Conservation (phyloP, 2,329 filamentous ascomycete species). For the Monilinia aucupariae region DNA sequence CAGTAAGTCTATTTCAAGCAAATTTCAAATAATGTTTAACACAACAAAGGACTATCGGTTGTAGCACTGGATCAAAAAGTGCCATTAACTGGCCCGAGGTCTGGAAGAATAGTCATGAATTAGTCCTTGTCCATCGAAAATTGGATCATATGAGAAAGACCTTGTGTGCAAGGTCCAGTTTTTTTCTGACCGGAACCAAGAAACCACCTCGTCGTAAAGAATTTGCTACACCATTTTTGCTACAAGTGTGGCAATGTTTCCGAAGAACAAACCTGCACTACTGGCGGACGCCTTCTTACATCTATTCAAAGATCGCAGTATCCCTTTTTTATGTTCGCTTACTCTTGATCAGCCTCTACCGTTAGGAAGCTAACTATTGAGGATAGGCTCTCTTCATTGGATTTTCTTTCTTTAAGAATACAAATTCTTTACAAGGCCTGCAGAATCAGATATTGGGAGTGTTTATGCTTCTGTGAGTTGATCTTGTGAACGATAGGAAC, state of each 20-base stretch:
- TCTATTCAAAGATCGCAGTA: constrained; percentile 30
- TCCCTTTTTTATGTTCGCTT: constrained; percentile 39
- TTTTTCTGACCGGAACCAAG: constrained; percentile 34
- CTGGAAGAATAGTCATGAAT: constrained; percentile 51
- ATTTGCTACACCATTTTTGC: constrained; percentile 55
- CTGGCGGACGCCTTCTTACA: constrained; percentile 61
- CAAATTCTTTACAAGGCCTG: constrained; percentile 54
- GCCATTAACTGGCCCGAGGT: constrained; percentile 58
- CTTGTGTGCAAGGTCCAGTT: constrained; percentile 28
- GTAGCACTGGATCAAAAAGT: constrained; percentile 51
- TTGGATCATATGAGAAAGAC: constrained; percentile 46
- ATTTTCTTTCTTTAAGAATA: constrained; percentile 64
- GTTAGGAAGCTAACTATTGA: neutral
- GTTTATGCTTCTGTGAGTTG: constrained; percentile 59
- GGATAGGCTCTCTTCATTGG: constrained; percentile 53
- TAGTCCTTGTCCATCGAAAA: constrained; percentile 38
- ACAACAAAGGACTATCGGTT: constrained; percentile 44
- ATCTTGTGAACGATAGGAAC: neutral
- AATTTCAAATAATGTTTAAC: neutral
- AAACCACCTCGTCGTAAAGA: constrained; percentile 47
- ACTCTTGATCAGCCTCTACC: neutral
- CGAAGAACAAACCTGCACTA: constrained; percentile 56
- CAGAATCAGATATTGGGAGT: constrained; percentile 69
- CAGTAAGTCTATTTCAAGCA: constrained; percentile 31
- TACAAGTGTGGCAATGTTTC: constrained; percentile 50